Evolutionary conservation across 169 alveolate genomes (phyloP).

Genomic region (Pseudocohnilembus persalinus): DNA sequence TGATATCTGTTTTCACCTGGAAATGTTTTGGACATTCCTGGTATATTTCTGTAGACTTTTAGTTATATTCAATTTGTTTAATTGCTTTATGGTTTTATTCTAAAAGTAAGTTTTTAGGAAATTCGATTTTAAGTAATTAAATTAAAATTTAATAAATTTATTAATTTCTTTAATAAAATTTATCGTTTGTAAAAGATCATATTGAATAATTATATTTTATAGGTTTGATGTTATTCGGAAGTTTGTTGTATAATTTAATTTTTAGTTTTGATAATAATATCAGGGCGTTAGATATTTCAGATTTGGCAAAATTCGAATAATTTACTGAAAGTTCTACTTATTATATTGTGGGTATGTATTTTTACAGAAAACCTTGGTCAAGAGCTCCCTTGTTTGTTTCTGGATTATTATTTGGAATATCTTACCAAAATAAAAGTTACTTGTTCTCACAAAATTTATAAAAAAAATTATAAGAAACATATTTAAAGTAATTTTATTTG

Average conservation of each 20-base stretch:
- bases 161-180: too few species aligned
- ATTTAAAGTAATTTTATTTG: too few species aligned
- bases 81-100: background rate
- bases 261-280: background rate
- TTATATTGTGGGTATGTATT: background rate
- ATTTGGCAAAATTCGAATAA: background rate
- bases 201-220: too few species aligned
- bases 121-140: background rate
- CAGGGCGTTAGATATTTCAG: background rate
- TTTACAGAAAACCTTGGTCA: background rate
- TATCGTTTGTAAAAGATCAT: too few species aligned
- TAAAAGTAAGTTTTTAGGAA: background rate
- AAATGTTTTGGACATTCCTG: background rate
- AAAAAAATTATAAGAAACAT: too few species aligned
- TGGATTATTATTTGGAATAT: background rate
- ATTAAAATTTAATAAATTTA: too few species aligned
- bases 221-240: too few species aligned
- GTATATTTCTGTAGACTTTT: background rate
- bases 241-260: too few species aligned
- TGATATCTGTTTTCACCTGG: background rate
- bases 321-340: background rate
- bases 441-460: too few species aligned
- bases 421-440: background rate
- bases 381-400: background rate
- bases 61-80: background rate